Percentiles rank a stretch among this genome's conserved stretches.
Conservation (phyloP, 768 basidiomycete species). For the Amanita rubescens region DNA sequence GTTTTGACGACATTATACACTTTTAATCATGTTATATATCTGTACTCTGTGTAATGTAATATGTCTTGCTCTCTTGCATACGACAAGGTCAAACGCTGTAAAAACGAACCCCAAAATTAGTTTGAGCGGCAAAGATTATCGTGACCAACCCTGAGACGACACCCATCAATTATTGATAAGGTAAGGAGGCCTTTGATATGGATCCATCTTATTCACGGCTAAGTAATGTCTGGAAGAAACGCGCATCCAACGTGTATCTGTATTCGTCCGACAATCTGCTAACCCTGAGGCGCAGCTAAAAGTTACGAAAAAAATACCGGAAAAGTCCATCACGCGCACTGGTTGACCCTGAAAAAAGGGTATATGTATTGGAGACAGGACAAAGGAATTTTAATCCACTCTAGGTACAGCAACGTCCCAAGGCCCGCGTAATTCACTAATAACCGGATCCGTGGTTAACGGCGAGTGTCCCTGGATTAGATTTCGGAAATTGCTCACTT, state of each 20-base stretch:
- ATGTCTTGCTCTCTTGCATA: constrained; percentile 3
- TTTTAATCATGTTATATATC: constrained; percentile 7
- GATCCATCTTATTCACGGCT: neutral
- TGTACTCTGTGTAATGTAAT: constrained; percentile 7
- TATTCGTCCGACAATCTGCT: neutral
- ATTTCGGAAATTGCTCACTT: constrained; percentile 44
- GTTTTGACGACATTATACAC: constrained; percentile 4
- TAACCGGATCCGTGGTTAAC: constrained; percentile 11
- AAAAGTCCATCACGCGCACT: neutral
- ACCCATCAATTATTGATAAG: no score
- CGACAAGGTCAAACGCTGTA: neutral
- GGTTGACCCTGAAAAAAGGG: neutral
- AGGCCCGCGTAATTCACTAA: constrained; percentile 80
- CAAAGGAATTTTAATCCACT: constrained; percentile 34
- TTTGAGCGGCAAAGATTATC: neutral
- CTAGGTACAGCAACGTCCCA: constrained; percentile 86
- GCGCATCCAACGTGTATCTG: constrained; percentile 6
- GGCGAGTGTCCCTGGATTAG: neutral
- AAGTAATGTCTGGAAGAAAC: neutral
- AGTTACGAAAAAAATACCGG: neutral
- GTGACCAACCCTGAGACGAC: neutral
- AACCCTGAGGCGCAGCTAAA: neutral
- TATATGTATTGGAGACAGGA: neutral
- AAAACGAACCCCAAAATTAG: neutral
- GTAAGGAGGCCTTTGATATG: neutral